Evolutionary conservation across 139 green algal species (phyloP).

Genomic region (Picochlorum sp.): DNA sequence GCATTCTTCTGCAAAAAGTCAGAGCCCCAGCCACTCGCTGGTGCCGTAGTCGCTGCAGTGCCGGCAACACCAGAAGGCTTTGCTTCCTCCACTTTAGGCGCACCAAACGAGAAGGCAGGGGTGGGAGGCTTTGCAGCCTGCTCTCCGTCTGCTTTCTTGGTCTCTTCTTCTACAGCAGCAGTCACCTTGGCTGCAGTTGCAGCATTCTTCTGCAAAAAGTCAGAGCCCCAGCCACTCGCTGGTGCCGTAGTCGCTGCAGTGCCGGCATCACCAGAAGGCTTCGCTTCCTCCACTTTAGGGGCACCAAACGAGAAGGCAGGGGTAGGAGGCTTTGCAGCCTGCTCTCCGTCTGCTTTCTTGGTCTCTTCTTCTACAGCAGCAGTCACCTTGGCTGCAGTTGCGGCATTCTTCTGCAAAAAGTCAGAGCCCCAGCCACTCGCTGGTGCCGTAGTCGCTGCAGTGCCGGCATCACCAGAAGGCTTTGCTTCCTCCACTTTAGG

Average conservation of each 20-base stretch:
- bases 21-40: constrained; percentile 16
- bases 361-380: neutral
- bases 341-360: neutral
- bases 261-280: neutral
- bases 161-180: constrained; percentile 21
- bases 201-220: constrained; percentile 18
- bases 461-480: neutral
- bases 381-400: neutral
- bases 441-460: neutral
- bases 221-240: constrained; percentile 13
- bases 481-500: neutral
- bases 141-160: neutral
- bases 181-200: constrained; percentile 7
- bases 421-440: constrained; percentile 16
- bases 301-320: no score
- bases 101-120: neutral
- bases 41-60: no score
- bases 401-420: constrained; percentile 25
- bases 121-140: no score
- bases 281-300: no score
- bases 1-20: constrained; percentile 22
- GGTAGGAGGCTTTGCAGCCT: neutral
- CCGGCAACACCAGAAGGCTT: no score
- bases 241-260: no score
- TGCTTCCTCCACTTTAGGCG: neutral